Conservation (phyloP, 495 filamentous ascomycete genomes). For the Elasticomyces elasticus region DNA sequence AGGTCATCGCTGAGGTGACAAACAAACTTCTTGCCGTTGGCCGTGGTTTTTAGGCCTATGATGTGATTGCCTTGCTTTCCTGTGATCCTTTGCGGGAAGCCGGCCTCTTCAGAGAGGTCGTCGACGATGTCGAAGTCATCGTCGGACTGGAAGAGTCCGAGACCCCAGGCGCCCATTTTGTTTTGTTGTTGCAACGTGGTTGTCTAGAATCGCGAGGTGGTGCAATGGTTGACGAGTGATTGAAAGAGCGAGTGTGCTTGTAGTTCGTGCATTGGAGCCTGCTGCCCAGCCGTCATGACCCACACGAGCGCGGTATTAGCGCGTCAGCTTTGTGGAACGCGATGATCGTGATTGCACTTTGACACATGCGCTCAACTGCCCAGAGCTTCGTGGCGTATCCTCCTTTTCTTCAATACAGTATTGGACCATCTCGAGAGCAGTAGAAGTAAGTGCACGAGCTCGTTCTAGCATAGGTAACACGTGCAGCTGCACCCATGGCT, state of each 20-base stretch:
- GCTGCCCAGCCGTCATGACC: no score
- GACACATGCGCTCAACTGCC: no score
- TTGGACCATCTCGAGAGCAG: no score
- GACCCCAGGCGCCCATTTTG: slow-evolving; percentile 21
- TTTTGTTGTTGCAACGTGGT: not conserved
- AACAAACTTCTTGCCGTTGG: not conserved
- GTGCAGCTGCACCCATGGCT: not conserved
- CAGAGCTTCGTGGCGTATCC: no score
- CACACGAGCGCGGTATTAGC: no score
- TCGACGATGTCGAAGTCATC: slow-evolving; percentile 15
- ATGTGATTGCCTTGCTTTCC: not conserved
- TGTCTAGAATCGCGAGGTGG: not conserved
- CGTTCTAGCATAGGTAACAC: no score
- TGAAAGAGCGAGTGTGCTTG: no score
- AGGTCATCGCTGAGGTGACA: not conserved
- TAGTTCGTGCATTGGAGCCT: no score
- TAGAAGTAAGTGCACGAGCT: no score
- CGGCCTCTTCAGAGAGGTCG: slow-evolving; percentile 5
- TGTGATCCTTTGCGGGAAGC: not conserved
- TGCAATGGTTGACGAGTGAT: not conserved
- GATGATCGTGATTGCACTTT: no score
- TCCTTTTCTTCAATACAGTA: no score
- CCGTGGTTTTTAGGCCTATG: not conserved
- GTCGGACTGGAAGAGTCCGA: slow-evolving; percentile 20
- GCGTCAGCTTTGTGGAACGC: no score